These are phyloP conservation scores for Linanthus parryae DNA, from an alignment of 148 eudicot genomes.

Conservation along the genomic window DNA sequence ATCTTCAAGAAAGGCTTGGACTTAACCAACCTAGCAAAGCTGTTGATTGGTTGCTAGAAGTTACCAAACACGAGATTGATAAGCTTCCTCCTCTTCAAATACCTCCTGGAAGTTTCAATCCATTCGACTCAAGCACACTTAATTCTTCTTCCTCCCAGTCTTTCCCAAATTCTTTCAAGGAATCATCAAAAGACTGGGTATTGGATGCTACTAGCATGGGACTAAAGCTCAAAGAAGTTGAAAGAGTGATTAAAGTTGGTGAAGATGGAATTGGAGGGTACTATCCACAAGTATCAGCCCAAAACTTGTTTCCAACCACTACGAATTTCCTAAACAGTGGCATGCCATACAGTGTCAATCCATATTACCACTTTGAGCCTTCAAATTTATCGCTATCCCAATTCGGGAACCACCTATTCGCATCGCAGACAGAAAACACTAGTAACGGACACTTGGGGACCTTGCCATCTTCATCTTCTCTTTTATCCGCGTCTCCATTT, in stretches of 20 bases:
- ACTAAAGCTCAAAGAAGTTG: constrained; percentile 7
- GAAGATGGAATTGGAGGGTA: neutral
- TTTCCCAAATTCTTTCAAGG: neutral
- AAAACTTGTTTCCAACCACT: constrained; percentile 14
- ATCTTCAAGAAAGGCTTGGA: constrained; percentile 24
- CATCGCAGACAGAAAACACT: neutral
- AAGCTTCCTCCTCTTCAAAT: constrained; percentile 27
- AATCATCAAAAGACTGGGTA: constrained; percentile 13
- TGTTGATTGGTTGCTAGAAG: constrained; percentile 20
- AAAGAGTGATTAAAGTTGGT: neutral
- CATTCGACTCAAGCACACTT: neutral
- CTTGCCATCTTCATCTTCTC: neutral
- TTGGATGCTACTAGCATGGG: neutral
- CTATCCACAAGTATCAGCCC: constrained; percentile 10
- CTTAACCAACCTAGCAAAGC: constrained; percentile 23
- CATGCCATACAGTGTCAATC: neutral
- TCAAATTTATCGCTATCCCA: constrained; percentile 17
- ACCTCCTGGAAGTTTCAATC: constrained; percentile 12
- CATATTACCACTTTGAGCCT: constrained; percentile 14
- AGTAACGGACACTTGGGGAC: neutral
- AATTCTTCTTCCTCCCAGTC: neutral
- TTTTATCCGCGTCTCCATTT: constrained; percentile 2
- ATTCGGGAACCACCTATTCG: constrained; percentile 4
- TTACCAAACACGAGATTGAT: constrained; percentile 17
- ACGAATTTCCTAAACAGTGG: constrained; percentile 14